Percentiles rank a stretch among this genome's conserved stretches.
Conservation (phyloP, 768 basidiomycete species). For the Mrakia hoshinonis region DNA sequence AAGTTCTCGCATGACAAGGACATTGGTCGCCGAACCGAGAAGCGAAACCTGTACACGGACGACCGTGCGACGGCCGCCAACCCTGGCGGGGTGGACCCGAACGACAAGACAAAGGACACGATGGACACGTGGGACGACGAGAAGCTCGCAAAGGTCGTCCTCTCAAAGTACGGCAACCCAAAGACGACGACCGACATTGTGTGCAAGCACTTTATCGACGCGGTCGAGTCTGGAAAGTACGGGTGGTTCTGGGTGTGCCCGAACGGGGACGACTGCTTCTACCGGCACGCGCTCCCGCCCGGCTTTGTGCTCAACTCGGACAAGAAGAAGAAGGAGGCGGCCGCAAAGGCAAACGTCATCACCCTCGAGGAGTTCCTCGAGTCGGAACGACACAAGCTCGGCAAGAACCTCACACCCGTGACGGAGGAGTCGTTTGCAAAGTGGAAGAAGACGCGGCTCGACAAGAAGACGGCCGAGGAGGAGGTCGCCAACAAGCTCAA, state of each 20-base stretch:
- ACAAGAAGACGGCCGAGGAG: conserved; percentile 86
- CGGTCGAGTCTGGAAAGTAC: conserved; percentile 81
- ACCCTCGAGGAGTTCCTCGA: conserved; percentile 95
- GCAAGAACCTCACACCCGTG: conserved; percentile 79
- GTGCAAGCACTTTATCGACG: conserved; percentile 93
- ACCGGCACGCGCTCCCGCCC: conserved; percentile 84
- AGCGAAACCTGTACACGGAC: conserved; percentile 91
- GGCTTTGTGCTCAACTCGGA: conserved; percentile 94
- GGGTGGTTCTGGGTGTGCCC: conserved; percentile 45
- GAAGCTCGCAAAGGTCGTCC: conserved; percentile 78
- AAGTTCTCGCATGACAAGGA: conserved; percentile 94
- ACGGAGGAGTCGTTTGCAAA: conserved; percentile 80
- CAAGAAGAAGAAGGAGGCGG: conserved; percentile 81
- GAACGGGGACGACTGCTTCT: conserved; percentile 64
- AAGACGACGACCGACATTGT: conserved; percentile 95
- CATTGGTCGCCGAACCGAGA: conserved; percentile 82
- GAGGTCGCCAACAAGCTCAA: conserved; percentile 79
- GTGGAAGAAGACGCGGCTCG: conserved; percentile 91
- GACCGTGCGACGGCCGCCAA: conserved; percentile 43
- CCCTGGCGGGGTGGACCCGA: conserved; percentile 27
- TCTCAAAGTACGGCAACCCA: conserved; percentile 80
- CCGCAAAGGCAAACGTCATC: conserved; percentile 71
- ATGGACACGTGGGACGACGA: conserved; percentile 98
- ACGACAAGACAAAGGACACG: conserved; percentile 55
- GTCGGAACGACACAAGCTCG: conserved; percentile 83